These are phyloP conservation scores for Cymbopogon flexuosus DNA, from an alignment of 202 grass and related monocot genomes.

Conservation along the genomic window DNA sequence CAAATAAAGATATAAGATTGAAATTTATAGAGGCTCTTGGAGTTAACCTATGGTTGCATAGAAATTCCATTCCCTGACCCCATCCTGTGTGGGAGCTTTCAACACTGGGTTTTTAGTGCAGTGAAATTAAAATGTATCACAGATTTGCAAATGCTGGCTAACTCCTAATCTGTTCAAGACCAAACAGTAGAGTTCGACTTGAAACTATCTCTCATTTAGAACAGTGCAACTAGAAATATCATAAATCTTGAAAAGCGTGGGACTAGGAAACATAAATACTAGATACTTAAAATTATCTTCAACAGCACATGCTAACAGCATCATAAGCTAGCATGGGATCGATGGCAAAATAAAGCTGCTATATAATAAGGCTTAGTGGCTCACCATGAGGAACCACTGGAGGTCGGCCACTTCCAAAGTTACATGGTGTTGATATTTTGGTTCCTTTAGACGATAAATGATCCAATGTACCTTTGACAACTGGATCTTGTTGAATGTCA, in stretches of 20 bases:
- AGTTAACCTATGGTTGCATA: background rate
- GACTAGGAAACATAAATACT: background rate
- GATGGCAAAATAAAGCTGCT: slow-evolving; percentile 14
- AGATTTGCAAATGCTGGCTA: background rate
- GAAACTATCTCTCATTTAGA: background rate
- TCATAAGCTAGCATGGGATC: slow-evolving; percentile 3
- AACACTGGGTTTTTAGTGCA: background rate
- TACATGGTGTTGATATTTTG: slow-evolving; percentile 45
- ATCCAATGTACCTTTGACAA: slow-evolving; percentile 38
- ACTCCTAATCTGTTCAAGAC: background rate
- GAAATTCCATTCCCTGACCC: background rate
- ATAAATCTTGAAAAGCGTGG: slow-evolving; percentile 14
- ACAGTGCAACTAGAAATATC: background rate
- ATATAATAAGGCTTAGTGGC: background rate
- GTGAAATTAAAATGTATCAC: background rate
- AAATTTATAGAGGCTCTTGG: background rate
- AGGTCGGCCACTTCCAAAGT: slow-evolving; percentile 50
- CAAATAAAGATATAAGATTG: background rate
- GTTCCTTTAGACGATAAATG: slow-evolving; percentile 46
- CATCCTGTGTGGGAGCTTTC: background rate
- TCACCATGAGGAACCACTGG: slow-evolving; percentile 58
- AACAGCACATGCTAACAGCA: slow-evolving; percentile 12
- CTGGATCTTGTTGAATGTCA: slow-evolving; percentile 25
- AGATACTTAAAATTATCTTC: background rate
- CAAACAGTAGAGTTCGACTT: background rate